Base-by-base conservation (phyloP, 1,139 yeast species). In the Taphrina betulina region DNA sequence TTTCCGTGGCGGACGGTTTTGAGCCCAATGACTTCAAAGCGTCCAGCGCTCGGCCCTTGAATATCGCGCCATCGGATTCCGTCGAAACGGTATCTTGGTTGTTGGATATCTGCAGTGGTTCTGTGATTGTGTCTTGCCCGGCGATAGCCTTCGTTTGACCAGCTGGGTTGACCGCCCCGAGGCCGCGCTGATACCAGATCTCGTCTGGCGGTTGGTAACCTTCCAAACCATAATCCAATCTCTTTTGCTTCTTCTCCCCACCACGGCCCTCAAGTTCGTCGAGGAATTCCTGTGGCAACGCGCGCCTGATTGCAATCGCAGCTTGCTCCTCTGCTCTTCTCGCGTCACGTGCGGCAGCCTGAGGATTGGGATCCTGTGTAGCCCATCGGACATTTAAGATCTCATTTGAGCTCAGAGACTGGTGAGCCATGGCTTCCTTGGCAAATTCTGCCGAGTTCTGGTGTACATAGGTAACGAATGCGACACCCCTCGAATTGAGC, bases 371-470 rank as follows among this genome's bases (percentile, higher is more conserved):
- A 67, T 87, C 96, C 57, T 84, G 92, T 58, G 80, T 82, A 0
- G 97, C 95, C 97, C 97, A 92, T 60, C 89, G 77, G 1, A 90
- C 79, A 61, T 76, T 78, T 53, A 90, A 67, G 0, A 85, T 75
- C 60, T 86, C 95, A 2, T 76, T 78, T 50, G 79, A 76, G 7
- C 77, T 81, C 26, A 90, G 69, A 3, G 86, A 77, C 67, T 92
- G 97, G 57, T 82, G 81, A 42, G 83, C 79, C 95, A 89, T 85
- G 1, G 95, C 95, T 67, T 89, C 97, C 65, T 87, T 86, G 0
- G 95, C 96, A 74, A 90, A 90, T 68, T 90, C 96, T 0, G 96
- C 96, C 65, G 79, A 82, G 28, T 76, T 68, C 64, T 87, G 95
- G 41, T 76, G 69, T 57, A 75, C 75, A 67, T 74, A 92, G 0